Evolutionary conservation across 352 stramenopile species (phyloP), one percentile per base, ranked within the genome.

Genomic region (Pythium brachiatum): DNA sequence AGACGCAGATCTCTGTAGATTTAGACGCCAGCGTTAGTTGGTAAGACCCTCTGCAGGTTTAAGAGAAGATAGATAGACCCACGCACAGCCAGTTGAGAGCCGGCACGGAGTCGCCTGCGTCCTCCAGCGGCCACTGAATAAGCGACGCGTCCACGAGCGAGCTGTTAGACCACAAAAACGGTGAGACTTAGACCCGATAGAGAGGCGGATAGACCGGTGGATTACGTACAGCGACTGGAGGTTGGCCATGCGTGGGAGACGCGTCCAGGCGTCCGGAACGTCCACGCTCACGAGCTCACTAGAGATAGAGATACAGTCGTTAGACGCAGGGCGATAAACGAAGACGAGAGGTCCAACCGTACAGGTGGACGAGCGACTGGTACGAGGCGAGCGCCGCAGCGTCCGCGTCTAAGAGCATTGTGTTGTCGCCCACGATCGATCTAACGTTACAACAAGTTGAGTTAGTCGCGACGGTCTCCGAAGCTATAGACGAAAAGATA

Each of bases 151-250:
- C 53, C 39, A 43, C 27, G 29, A 62, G 26, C 11, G 56, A 55
- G n/a, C 56, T 62, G 18, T n/a, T 18, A 51, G n/a, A 23, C 12
- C 26, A 34, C 18, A 26, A 39, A 5, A 8, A 43, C 26, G 53
- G n/a, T 41, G 13, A 60, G 38, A 16, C 7, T 52, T 52, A n/a
- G 12, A 20, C 16, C 34, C 21, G 7, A 43, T 46, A 21, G 31
- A 57, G 18, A 9, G 26, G 15, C 12, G 13, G 7, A 46, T 51
- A n/a, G 20, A 31, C 7, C 15, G 7, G 18, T n/a, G n/a, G n/a
- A n/a, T n/a, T n/a, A 62, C 56, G 16, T 34, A 62, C 56, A 62
- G 44, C 27, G 43, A 48, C 44, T 62, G 29, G 56, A 62, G 56
- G 31, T 62, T 53, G 26, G 43, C 20, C 41, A 62, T 47, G 18